Conservation (phyloP, 805 yeast genomes). For the Barnettozyma sp. region DNA sequence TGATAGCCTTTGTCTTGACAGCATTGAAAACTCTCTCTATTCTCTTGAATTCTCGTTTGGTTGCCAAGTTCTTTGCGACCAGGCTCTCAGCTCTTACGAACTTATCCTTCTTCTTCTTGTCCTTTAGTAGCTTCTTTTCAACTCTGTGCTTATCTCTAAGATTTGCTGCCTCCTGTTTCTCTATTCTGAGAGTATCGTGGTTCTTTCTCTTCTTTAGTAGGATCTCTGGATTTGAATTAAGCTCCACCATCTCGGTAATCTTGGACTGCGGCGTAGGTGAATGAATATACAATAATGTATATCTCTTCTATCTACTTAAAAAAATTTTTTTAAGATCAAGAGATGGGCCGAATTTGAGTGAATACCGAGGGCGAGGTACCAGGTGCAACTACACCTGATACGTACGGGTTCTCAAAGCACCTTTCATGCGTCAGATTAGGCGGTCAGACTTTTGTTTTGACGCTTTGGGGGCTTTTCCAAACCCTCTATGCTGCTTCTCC, state of each 20-base stretch:
- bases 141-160: slow-evolving; percentile 41
- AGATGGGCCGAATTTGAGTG: too few relatives aligned
- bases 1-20: slow-evolving; percentile 34
- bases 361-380: too few relatives aligned
- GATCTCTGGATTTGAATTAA: slow-evolving; percentile 69
- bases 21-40: slow-evolving; percentile 53
- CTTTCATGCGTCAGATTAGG: too few relatives aligned
- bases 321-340: too few relatives aligned
- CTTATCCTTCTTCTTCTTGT: slow-evolving; percentile 35
- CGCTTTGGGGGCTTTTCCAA: too few relatives aligned
- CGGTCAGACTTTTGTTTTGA: too few relatives aligned
- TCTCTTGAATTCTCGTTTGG: slow-evolving; percentile 62
- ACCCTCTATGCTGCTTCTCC: too few relatives aligned
- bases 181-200: slow-evolving; percentile 64
- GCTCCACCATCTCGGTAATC: slow-evolving; percentile 33
- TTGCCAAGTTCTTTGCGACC: slow-evolving; percentile 57
- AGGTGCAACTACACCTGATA: too few relatives aligned
- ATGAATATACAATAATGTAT: too few relatives aligned
- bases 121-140: slow-evolving; percentile 37
- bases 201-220: slow-evolving; percentile 73
- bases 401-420: too few relatives aligned
- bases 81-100: slow-evolving; percentile 72
- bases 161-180: slow-evolving; percentile 61
- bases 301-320: too few relatives aligned
- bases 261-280: too few relatives aligned